Base-by-base conservation (phyloP, 176 grass and related monocot genomes). In the Avena insularis region DNA sequence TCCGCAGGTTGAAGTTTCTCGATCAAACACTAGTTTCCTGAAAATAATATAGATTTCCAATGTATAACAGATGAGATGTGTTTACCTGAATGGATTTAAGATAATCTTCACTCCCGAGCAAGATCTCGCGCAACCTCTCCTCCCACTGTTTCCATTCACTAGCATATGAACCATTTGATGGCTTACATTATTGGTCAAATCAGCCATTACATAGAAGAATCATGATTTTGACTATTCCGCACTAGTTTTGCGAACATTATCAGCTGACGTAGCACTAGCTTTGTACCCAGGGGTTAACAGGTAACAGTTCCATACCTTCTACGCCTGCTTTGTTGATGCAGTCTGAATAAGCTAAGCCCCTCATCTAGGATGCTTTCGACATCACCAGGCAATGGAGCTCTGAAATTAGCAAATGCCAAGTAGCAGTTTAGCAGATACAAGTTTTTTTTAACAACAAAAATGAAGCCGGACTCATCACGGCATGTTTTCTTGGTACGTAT, bases 1-100 rank as follows among this genome's bases (percentile, higher is more conserved):
- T 43, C 8, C 36, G 43, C 67, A 5, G 0, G 17, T n/a, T 71
- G n/a, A 71, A 71, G 9, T 71, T 45, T 45, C 36, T 71, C 3
- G 9, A 66, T 66, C 27, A 14, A 71, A 17, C 17, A 71, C 36
- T 45, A 12, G 36, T 71, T 71, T 71, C 36, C 14, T 70, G 66
- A 70, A 29, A 29, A 29, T 29, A 21, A 29, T 29, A 21, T 21
- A 60, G 57, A 10, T 21, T 60, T 10, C 57, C n/a, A 8, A 60
- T 60, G 9, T 60, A 2, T 15, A 21, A 59, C 9, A 59, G 19
- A 35, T 62, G 54, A 77, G 53, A 88, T 73, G 83, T 38, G 82
- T 9, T 70, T 90, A 95, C 96, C 93, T 98, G 96, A 88, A 98
- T 92, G 9, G 86, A 85, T 43, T 94, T 91, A 40, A 98, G 87